Conservation (phyloP, 305 asterid species). For the Solanum hybrid region DNA sequence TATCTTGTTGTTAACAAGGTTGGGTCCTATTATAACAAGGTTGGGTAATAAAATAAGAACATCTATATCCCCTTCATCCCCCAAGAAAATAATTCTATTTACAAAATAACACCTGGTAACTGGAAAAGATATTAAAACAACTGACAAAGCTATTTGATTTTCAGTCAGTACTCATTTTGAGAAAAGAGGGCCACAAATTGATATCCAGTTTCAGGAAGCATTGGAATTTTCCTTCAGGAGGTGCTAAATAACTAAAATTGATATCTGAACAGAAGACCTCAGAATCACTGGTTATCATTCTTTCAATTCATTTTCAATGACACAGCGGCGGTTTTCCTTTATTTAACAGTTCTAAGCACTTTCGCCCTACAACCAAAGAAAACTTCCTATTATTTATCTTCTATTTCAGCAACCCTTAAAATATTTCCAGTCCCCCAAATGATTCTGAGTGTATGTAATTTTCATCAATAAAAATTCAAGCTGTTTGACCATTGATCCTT, state of each 20-base stretch:
- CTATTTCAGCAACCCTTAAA: not conserved
- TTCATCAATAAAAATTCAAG: not conserved
- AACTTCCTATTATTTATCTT: not conserved
- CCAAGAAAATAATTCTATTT: not conserved
- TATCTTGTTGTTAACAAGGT: not conserved
- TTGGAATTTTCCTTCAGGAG: not conserved
- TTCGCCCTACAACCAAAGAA: not conserved
- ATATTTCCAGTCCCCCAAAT: not conserved
- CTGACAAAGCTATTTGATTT: not conserved
- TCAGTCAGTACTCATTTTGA: not conserved
- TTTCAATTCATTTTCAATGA: not conserved
- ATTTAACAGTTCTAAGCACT: slow-evolving; percentile 1
- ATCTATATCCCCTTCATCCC: not conserved
- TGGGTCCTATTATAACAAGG: not conserved
- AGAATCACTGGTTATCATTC: not conserved
- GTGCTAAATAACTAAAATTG: not conserved
- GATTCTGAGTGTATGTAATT: not conserved
- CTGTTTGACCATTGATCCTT: not conserved
- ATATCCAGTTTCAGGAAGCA: not conserved
- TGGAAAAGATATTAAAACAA: not conserved
- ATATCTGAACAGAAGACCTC: not conserved
- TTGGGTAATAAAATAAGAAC: not conserved
- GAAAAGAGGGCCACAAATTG: not conserved
- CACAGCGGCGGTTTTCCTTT: not conserved
- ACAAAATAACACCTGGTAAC: not conserved